Conservation (phyloP, 148 eudicot genomes). For the Rhododendron simsii region DNA sequence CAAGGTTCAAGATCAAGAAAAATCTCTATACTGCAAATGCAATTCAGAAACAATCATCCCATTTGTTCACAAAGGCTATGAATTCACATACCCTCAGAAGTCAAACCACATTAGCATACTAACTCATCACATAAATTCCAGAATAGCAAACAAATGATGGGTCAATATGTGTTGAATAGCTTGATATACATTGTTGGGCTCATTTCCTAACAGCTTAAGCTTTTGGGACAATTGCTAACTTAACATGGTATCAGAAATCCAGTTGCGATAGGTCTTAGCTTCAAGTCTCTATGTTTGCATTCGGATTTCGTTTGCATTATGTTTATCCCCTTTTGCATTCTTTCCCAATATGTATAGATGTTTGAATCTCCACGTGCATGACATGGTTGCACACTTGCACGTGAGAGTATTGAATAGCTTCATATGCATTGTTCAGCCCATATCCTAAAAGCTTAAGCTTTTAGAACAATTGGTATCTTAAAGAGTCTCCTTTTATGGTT, state of each 20-base stretch:
- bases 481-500: not conserved
- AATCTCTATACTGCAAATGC: not conserved
- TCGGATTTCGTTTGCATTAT: not conserved
- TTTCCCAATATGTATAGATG: not conserved
- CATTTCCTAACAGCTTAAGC: not conserved
- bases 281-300: not conserved
- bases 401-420: not conserved
- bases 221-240: not conserved
- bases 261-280: not conserved
- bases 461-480: not conserved
- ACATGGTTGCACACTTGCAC: not conserved
- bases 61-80: not conserved
- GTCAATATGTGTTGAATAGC: not conserved
- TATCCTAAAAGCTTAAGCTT: not conserved
- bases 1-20: not conserved
- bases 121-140: not conserved
- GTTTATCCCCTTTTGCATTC: not conserved
- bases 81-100: not conserved
- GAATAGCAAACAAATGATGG: not conserved
- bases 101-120: not conserved
- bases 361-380: not conserved
- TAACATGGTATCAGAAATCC: not conserved
- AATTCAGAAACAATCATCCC: not conserved
- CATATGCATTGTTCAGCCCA: not conserved
- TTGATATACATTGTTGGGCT: not conserved